Conservation (phyloP, 371 early-diverging fungal genomes). For the Choanephora cucurbitarum region DNA sequence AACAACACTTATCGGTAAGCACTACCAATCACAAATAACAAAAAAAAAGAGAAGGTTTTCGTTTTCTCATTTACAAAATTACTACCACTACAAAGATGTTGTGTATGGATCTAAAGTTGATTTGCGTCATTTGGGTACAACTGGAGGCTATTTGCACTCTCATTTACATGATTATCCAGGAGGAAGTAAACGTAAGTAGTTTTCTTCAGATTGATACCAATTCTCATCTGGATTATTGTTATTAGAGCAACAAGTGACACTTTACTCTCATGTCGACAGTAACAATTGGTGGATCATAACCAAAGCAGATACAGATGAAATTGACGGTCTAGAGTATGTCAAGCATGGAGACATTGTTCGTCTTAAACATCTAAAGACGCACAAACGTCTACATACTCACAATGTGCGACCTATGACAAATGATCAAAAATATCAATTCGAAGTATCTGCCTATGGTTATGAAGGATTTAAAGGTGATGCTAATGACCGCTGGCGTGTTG, state of each 20-base stretch:
- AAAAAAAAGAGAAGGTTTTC: too few species aligned
- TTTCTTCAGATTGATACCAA: too few species aligned
- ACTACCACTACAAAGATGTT: slow-evolving; percentile 58
- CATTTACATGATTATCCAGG: slow-evolving; percentile 81
- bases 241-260: slow-evolving; percentile 48
- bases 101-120: slow-evolving; percentile 76
- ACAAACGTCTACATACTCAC: slow-evolving; percentile 41
- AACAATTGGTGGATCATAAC: slow-evolving; percentile 66
- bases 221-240: too few species aligned
- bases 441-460: slow-evolving; percentile 70
- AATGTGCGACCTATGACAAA: slow-evolving; percentile 73
- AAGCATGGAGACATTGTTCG: slow-evolving; percentile 60
- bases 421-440: slow-evolving; percentile 82
- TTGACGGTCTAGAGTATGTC: slow-evolving; percentile 41
- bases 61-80: too few species aligned
- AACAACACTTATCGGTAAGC: slow-evolving; percentile 24
- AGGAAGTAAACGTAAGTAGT: slow-evolving; percentile 72
- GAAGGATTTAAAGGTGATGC: slow-evolving; percentile 41
- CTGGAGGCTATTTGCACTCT: slow-evolving; percentile 86
- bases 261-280: slow-evolving; percentile 22
- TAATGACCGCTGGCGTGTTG: slow-evolving; percentile 74
- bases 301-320: slow-evolving; percentile 40
- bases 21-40: too few species aligned
- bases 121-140: slow-evolving; percentile 74
- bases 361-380: slow-evolving; percentile 53